Evolutionary conservation across 805 yeast species (phyloP).

Genomic region (Wickerhamiella domercqiae): DNA sequence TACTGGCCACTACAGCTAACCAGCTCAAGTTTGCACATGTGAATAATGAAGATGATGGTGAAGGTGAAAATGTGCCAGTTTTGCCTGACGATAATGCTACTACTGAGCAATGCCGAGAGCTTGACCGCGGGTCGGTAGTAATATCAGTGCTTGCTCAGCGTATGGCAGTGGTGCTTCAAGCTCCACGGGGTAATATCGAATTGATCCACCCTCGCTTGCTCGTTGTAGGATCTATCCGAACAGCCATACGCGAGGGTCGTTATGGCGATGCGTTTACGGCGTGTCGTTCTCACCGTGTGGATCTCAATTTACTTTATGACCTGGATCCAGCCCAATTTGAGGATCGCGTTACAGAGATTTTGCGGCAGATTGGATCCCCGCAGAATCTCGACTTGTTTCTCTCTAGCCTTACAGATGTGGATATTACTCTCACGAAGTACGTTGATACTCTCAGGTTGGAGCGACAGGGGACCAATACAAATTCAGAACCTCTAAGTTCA

Average conservation of each 20-base stretch:
- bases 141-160: slow-evolving; percentile 70
- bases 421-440: slow-evolving; percentile 70
- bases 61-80: slow-evolving; percentile 81
- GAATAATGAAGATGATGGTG: slow-evolving; percentile 19
- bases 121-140: slow-evolving; percentile 83
- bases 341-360: slow-evolving; percentile 46
- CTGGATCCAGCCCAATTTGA: slow-evolving; percentile 60
- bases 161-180: slow-evolving; percentile 73
- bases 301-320: slow-evolving; percentile 79
- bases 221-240: slow-evolving; percentile 73
- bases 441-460: slow-evolving; percentile 46
- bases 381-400: slow-evolving; percentile 77
- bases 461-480: not conserved
- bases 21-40: slow-evolving; percentile 52
- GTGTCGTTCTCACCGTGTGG: slow-evolving; percentile 85
- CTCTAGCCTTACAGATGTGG: slow-evolving; percentile 72
- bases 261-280: slow-evolving; percentile 63
- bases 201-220: slow-evolving; percentile 86
- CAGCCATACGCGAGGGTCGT: slow-evolving; percentile 38
- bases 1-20: slow-evolving; percentile 72
- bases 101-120: slow-evolving; percentile 47
- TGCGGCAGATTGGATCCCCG: slow-evolving; percentile 51
- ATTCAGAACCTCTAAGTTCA: not conserved
- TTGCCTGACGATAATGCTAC: not conserved
- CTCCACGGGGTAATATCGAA: slow-evolving; percentile 92